These are phyloP conservation scores for Talaromyces sp. DNA, from an alignment of 2,329 filamentous ascomycete species.

Conservation along the genomic window DNA sequence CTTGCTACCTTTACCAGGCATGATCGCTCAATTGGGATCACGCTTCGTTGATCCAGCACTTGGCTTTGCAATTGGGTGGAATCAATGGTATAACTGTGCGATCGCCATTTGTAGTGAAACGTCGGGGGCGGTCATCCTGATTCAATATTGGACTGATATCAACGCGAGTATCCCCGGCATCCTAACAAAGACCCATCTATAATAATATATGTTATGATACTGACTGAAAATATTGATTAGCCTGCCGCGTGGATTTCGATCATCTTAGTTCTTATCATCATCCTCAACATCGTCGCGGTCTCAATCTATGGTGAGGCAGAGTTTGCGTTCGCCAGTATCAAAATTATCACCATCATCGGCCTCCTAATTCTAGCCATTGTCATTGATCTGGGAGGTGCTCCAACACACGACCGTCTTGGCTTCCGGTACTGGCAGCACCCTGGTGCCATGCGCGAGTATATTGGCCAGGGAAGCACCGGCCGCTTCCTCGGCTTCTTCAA, in stretches of 20 bases:
- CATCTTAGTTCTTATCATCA: conserved; percentile 54
- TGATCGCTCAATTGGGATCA: conserved; percentile 33
- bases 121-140: conserved; percentile 28
- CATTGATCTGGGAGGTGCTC: conserved; percentile 51
- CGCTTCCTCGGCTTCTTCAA: conserved; percentile 50
- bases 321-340: conserved; percentile 50
- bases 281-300: conserved; percentile 45
- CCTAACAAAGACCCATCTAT: too few species aligned
- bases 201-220: too few species aligned
- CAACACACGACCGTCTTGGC: conserved; percentile 44
- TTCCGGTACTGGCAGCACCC: conserved; percentile 50
- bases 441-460: conserved; percentile 45
- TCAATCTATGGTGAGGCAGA: conserved; percentile 50
- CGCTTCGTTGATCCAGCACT: conserved; percentile 37
- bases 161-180: conserved; percentile 46
- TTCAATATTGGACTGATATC: conserved; percentile 43
- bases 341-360: conserved; percentile 49
- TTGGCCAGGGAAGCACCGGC: conserved; percentile 43
- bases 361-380: conserved; percentile 50
- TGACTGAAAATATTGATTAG: conserved; percentile 41
- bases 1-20: conserved; percentile 35
- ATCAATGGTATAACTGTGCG: conserved; percentile 30
- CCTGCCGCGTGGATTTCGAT: conserved; percentile 48
- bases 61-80: conserved; percentile 35
- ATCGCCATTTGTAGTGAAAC: conserved; percentile 32